Evolutionary conservation across 176 grass and related monocot species (phyloP), one percentile per base, ranked within the genome.

Genomic region (Tillandsia fasciculata): DNA sequence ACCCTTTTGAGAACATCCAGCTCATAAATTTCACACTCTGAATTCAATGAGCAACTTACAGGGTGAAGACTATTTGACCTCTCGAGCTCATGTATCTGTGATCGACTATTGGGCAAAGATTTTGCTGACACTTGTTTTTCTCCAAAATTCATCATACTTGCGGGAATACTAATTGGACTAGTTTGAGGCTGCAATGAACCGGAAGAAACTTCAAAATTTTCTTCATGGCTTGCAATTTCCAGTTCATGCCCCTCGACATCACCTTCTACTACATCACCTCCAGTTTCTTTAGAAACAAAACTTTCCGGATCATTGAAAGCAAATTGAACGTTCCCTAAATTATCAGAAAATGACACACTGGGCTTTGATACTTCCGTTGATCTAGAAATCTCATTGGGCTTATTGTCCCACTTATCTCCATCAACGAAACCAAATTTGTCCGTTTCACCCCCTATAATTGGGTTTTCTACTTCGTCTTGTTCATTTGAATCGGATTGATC

Each of bases 81-180:
- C 78, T 89, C 83, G 68, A 89, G 84, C 74, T 95, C 90, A 68
- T 83, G 50, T 84, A 82, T 84, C 63, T 87, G 72, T 82, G 75
- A 90, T 48, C 84, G 73, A 58, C 87, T 78, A 79, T 56, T 85
- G 22, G 93, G 89, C 42, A 92, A 77, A 82, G 93, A 97, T 81
- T 67, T 83, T 66, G 74, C 68, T 74, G 81, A 85, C 50, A 72
- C 57, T 75, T 61, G 71, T 64, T 47, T 84, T 78, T 50, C 78
- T 64, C 7, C 69, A 49, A 52, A 68, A 63, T 65, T 76, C 23
- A 78, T 75, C 14, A 74, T 70, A 68, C 42, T 70, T 54, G 56
- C 50, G 68, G 81, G 82, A 78, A 92, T 87, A 85, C 64, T 66
- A 84, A 97, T 76, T 76, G 82, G 74, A 64, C 50, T 83, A 80